phyloP scores from a whole-genome alignment of 148 eudicot genomes.

The Nepenthes gracilis region DNA sequence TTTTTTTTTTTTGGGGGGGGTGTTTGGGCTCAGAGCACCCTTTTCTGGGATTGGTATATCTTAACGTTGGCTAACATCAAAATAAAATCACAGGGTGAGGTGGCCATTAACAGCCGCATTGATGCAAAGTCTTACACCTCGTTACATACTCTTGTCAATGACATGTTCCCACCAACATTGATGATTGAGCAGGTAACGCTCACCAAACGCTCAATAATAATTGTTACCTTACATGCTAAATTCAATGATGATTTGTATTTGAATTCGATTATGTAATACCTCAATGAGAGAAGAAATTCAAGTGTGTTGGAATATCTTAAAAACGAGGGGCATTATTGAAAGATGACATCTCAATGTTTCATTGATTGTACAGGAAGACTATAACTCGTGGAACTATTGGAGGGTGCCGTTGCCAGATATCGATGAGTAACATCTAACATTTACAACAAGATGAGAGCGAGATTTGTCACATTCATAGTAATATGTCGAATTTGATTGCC shows the following conservation, averaged over 20 bases:
- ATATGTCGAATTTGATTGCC: too few relatives aligned
- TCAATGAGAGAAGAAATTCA: not conserved
- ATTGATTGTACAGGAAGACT: conserved; percentile 66
- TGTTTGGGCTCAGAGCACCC: not conserved
- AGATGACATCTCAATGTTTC: not conserved
- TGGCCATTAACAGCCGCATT: conserved; percentile 68
- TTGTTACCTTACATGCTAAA: not conserved
- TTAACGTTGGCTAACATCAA: too few relatives aligned
- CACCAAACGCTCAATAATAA: not conserved
- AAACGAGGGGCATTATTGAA: not conserved
- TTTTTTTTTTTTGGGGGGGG: not conserved
- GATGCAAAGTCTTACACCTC: conserved; percentile 89
- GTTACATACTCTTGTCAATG: conserved; percentile 83
- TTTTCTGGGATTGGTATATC: too few relatives aligned
- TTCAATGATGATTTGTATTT: not conserved
- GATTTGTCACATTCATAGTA: too few relatives aligned
- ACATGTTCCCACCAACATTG: conserved; percentile 98
- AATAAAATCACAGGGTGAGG: conserved; percentile 67
- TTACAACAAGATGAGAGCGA: too few relatives aligned
- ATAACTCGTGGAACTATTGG: conserved; percentile 95
- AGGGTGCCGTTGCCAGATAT: conserved; percentile 76
- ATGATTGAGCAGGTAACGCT: conserved; percentile 65
- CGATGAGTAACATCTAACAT: conserved; percentile 14
- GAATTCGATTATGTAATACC: not conserved
- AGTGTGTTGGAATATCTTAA: not conserved